Evolutionary conservation across 306 rosid species (phyloP).

Genomic region (Alnus rubra): DNA sequence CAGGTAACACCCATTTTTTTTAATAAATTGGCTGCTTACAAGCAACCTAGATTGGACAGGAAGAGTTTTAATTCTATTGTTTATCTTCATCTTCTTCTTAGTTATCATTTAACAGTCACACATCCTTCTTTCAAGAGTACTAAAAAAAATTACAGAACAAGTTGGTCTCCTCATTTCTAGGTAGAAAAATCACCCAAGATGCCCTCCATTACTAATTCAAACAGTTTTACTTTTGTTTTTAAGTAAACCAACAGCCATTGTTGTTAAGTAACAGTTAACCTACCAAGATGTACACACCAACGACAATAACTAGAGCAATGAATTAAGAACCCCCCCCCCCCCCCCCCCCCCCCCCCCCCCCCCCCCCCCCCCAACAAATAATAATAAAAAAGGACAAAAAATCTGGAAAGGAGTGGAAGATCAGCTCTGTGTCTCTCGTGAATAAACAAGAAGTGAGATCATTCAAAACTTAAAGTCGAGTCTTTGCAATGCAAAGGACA

Average conservation of each 20-base stretch:
- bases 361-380: not conserved
- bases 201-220: not conserved
- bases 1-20: not conserved
- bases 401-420: not conserved
- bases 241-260: constrained; percentile 15
- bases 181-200: constrained; percentile 14
- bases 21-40: not conserved
- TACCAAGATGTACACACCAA: constrained; percentile 19
- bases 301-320: constrained; percentile 16
- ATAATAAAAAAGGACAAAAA: not conserved
- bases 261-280: constrained; percentile 35
- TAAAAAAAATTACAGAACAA: not conserved
- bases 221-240: constrained; percentile 10
- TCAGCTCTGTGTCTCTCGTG: not conserved
- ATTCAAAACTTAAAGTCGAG: constrained; percentile 22
- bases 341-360: not conserved
- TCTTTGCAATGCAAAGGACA: constrained; percentile 2
- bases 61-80: not conserved
- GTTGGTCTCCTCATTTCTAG: not conserved
- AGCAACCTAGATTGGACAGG: not conserved
- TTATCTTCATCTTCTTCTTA: not conserved
- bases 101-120: not conserved
- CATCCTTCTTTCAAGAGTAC: not conserved
- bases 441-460: not conserved
- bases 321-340: not conserved